phyloP scores from a whole-genome alignment of 1,139 yeast species.

The Geotrichum restrictum region DNA sequence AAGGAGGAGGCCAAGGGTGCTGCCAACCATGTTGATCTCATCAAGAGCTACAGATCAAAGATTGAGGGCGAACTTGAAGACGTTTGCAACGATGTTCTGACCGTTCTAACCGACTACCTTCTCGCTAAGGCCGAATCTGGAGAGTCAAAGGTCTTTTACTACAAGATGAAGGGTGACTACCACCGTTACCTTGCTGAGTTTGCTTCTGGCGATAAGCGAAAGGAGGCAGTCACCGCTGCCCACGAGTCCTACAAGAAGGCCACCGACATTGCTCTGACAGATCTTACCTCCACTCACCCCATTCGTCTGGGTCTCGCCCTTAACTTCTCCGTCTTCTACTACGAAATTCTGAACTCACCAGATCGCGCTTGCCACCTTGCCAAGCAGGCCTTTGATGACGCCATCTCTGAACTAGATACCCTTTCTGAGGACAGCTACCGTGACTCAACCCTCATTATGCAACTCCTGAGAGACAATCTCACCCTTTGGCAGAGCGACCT shows the following conservation, averaged over 20 bases:
- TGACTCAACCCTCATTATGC: conserved; percentile 98
- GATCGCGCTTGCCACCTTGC: conserved; percentile 99
- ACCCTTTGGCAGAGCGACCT: conserved; percentile 88
- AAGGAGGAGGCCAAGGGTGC: conserved; percentile 95
- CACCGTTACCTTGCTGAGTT: conserved; percentile 99
- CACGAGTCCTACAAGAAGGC: conserved; percentile 96
- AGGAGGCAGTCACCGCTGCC: conserved; percentile 90
- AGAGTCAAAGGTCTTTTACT: conserved; percentile 96
- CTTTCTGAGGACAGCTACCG: conserved; percentile 97
- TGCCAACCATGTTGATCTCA: conserved; percentile 80
- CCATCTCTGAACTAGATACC: conserved; percentile 97
- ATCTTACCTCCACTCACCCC: conserved; percentile 98
- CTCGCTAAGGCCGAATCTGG: conserved; percentile 95
- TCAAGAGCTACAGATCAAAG: conserved; percentile 92
- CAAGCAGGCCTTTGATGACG: conserved; percentile 98
- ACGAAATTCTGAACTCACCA: conserved; percentile 96
- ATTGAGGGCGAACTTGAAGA: conserved; percentile 91
- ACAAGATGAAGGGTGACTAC: conserved; percentile 99
- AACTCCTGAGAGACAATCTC: conserved; percentile 95
- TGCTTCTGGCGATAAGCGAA: conserved; percentile 88
- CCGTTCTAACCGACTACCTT: conserved; percentile 82
- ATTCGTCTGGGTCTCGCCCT: conserved; percentile 97
- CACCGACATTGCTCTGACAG: conserved; percentile 95
- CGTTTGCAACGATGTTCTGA: conserved; percentile 90
- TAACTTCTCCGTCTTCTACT: conserved; percentile 96